Evolutionary conservation across 1,284 basidiomycete genomes (phyloP), one percentile per base, ranked within the genome.

Genomic region (Cerioporus squamosus): DNA sequence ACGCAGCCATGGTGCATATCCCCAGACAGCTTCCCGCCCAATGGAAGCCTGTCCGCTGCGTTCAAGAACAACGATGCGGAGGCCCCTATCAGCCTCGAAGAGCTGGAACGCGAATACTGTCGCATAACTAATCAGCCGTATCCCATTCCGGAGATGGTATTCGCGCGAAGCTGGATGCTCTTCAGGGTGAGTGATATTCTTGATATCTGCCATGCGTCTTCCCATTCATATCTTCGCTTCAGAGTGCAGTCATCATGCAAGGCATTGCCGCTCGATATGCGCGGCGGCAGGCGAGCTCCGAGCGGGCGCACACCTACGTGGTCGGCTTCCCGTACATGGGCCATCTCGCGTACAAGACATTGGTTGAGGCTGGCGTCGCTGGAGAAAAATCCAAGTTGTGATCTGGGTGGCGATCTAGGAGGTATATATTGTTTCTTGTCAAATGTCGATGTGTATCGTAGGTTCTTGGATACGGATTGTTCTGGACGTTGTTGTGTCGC

Each of bases 211-310:
- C 22, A 23, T 46, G 23, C 3, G 20, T 46, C 20, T 44, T 33
- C 52, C 46, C 38, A 23, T 42, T 9, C 49, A 45, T 44, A 40
- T 4, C 10, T 33, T 62, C 24, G 20, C 14, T 22, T 50, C 63
- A 95, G 90, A 76, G 93, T 39, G 85, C 94, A 0, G 86, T 98
- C 60, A 98, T 98, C 66, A 79, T 86, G 0, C 96, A 98, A 75
- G 96, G 96, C 3, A 97, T 98, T 60, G 94, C 95, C 1, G 96
- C 97, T 5, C 85, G 97, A 15, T 64, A 67, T 43, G 67, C 67
- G 17, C 62, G 60, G 14, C 61, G 65, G 17, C 67, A 67, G 53
- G 61, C 60, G 10, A 61, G 64, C 51, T 65, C 63, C 12, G 63
- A 63, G 64, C 55, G 50, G 43, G 62, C 62, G 39, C 42, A 57